Percentiles rank a stretch among this genome's conserved stretches.
Evolutionary conservation across 331 rosid genomes (phyloP).

Genomic region (Acacia pycnantha): DNA sequence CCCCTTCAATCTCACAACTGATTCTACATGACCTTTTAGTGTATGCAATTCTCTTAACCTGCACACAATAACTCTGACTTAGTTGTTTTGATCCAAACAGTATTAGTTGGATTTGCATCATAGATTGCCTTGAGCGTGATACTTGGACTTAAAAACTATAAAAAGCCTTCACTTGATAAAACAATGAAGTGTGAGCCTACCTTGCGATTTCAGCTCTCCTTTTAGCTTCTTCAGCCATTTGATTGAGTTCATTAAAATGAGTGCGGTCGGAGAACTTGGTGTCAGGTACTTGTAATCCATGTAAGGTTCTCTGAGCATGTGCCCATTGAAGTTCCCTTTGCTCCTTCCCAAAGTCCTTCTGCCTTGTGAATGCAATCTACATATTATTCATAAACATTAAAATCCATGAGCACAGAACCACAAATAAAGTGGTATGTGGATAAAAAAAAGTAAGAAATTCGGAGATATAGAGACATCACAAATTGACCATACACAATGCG

Average conservation of each 20-base stretch:
- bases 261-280: slow-evolving; percentile 77
- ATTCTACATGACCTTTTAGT: slow-evolving; percentile 95
- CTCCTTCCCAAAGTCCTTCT: slow-evolving; percentile 99
- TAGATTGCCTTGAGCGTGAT: neutral
- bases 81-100: neutral
- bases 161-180: neutral
- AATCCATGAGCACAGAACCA: slow-evolving; percentile 16
- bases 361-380: slow-evolving; percentile 96
- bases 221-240: slow-evolving; percentile 98
- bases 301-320: slow-evolving; percentile 94
- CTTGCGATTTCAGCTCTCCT: slow-evolving; percentile 98
- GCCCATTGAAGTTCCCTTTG: slow-evolving; percentile 99
- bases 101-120: neutral
- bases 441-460: neutral
- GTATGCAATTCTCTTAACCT: slow-evolving; percentile 94
- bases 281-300: slow-evolving; percentile 89
- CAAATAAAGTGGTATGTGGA: neutral
- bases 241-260: slow-evolving; percentile 83
- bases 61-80: slow-evolving; percentile 25
- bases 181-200: slow-evolving; percentile 22
- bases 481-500: neutral
- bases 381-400: slow-evolving; percentile 20
- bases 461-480: neutral
- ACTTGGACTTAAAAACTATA: neutral
- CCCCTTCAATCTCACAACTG: slow-evolving; percentile 96